These are phyloP conservation scores for Candida sakaeoensis DNA, from an alignment of 805 yeast species.

Conservation along the genomic window DNA sequence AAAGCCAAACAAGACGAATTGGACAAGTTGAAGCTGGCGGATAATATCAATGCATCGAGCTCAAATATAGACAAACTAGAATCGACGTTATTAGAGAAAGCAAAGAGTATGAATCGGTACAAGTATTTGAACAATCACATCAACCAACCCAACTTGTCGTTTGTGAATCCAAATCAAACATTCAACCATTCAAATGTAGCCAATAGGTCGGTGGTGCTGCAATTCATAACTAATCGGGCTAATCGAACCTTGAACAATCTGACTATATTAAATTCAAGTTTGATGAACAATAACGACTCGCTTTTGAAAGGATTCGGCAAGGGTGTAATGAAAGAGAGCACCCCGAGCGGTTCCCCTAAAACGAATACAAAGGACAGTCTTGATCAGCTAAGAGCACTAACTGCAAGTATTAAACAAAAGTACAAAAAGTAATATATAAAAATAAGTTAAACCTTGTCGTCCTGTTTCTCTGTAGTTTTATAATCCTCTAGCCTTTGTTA, in stretches of 20 bases:
- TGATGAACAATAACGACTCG: constrained; percentile 20
- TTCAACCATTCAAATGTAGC: constrained; percentile 3
- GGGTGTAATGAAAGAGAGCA: constrained; percentile 37
- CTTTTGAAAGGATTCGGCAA: constrained; percentile 32
- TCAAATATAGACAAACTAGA: constrained; percentile 17
- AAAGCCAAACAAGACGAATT: constrained; percentile 13
- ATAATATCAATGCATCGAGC: background rate
- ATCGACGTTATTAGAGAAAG: constrained; percentile 21
- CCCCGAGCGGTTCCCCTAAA: constrained; percentile 31
- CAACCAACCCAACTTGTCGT: constrained; percentile 3
- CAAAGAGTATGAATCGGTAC: constrained; percentile 25
- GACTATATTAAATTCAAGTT: constrained; percentile 16
- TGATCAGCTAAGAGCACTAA: constrained; percentile 22
- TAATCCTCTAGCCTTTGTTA: too few relatives aligned
- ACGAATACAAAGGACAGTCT: constrained; percentile 13
- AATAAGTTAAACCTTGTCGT: too few relatives aligned
- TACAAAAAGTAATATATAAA: constrained; percentile 14
- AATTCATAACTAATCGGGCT: constrained; percentile 2
- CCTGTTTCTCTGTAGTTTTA: too few relatives aligned
- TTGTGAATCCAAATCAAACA: constrained; percentile 1
- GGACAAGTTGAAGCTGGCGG: background rate
- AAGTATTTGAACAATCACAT: constrained; percentile 32
- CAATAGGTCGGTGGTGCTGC: constrained; percentile 9
- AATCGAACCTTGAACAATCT: constrained; percentile 13
- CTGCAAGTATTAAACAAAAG: constrained; percentile 24